Base-by-base conservation (phyloP, 139 green algal species). In the Chlorella vulgaris region DNA sequence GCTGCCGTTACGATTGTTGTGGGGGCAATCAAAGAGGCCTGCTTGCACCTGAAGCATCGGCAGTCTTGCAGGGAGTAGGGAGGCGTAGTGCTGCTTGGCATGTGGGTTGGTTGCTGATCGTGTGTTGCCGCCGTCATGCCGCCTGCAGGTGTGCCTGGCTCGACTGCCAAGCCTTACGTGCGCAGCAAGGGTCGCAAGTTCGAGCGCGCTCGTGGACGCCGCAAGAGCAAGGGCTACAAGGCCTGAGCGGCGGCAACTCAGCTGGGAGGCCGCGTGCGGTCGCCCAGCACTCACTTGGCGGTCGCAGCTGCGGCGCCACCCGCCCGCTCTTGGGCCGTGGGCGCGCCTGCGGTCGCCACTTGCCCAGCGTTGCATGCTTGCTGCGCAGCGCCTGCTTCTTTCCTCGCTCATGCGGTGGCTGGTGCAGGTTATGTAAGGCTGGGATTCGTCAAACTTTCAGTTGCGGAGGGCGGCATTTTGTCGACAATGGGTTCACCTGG, bases 141-240 rank as follows among this genome's bases (percentile, higher is more conserved):
- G 2, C 29, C 2, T 61, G 51, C 67, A 77, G 78, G 94, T 88
- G 93, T 97, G 82, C 95, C 95, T 43, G 86, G 91, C 84, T 96
- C 91, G 42, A 84, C 85, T 86, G 92, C 93, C 87, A 97, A 97
- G 95, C 97, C 97, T 26, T 99, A 98, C 84, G 95, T 99, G 63
- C 93, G 95, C 68, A 71, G 83, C 83, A 98, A 98, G 94, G 97
- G 97, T 66, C 93, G 97, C 89, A 99, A 99, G 93, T 99, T 99
- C 87, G 97, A 99, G 93, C 96, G 96, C 88, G 97, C 97, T 35
- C 93, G 97, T 87, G 97, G 97, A 83, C 92, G 96, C 87, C 90
- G 97, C 63, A 95, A 93, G 73, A 93, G 84, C 75, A 86, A 95
- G 74, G 97, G 97, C 55, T 99, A 96, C 96, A 99, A 99, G 96